Evolutionary conservation across 257 asterid genomes (phyloP), one percentile per base, ranked within the genome.

Genomic region (Nicotiana paniculata): DNA sequence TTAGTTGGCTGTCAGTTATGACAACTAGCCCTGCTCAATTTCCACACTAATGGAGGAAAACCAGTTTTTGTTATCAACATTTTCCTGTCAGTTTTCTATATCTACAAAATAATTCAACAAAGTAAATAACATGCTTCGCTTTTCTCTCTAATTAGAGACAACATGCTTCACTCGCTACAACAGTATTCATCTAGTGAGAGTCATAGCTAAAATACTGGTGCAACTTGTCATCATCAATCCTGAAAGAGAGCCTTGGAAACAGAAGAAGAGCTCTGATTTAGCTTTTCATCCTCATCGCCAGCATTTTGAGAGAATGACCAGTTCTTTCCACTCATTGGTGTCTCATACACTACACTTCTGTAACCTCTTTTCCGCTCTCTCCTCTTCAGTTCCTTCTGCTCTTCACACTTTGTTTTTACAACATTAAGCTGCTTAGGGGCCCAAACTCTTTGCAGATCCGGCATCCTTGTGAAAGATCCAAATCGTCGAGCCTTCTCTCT

Each of bases 371-470:
- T 86, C 85, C 75, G 81, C 70, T 82, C 85, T 91, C 90, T 91
- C 84, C 87, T 88, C 83, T 88, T 93, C 0, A 90, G 80, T 82
- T 90, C 91, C 84, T 84, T 91, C 48, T 83, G 89, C 54, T 86
- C 81, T 77, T 85, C 95, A 24, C 82, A 83, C 90, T 88, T 91
- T 30, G 81, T 77, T 85, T 89, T 96, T 3, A 24, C 62, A 28
- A 82, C 82, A 87, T 93, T 93, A 28, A 88, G 87, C 66, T 85
- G 93, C 87, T 89, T 93, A 58, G 97, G 97, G 33, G 97, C 97
- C 97, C 98, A 92, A 6, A 96, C 97, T 88, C 99, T 90, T 88
- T 92, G 99, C 86, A 94, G 83, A 86, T 91, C 97, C 24, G 91
- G 92, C 82, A 89, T 88, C 89, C 91, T 85, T 2, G 90, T 69